These are phyloP conservation scores for Paecilomyces fulvus DNA, from an alignment of 2,329 filamentous ascomycete genomes.

Conservation along the genomic window DNA sequence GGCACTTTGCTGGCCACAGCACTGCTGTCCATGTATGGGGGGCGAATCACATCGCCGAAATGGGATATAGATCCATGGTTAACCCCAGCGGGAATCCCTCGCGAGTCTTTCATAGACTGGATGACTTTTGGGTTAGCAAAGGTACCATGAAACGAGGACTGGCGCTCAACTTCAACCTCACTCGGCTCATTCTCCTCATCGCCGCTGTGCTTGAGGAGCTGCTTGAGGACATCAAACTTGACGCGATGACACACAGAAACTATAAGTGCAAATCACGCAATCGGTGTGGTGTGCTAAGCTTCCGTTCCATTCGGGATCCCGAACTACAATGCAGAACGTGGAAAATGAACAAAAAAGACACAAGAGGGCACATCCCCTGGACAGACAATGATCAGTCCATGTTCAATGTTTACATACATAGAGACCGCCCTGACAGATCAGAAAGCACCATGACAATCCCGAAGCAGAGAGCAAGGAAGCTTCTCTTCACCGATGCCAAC, in stretches of 20 bases:
- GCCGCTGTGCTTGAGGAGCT: no score
- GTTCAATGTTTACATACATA: constrained; percentile 1
- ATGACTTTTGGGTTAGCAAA: neutral
- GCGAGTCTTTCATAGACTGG: neutral
- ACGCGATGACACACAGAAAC: constrained; percentile 3
- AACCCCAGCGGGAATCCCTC: neutral
- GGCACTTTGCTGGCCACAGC: neutral
- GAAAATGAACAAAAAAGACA: neutral
- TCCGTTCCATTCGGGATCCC: neutral
- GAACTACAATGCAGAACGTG: neutral
- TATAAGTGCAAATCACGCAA: neutral
- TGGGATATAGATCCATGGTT: neutral
- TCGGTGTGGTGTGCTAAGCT: neutral
- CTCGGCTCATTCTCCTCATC: no score
- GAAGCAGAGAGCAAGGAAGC: constrained; percentile 5
- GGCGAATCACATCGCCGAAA: neutral
- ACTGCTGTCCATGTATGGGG: neutral
- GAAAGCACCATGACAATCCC: constrained; percentile 3
- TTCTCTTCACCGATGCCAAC: neutral
- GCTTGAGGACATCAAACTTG: neutral
- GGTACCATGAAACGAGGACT: neutral
- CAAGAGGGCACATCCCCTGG: neutral
- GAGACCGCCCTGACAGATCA: neutral
- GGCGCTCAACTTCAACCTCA: neutral
- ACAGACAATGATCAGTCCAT: neutral